Evolutionary conservation across 345 rosid species (phyloP).

Genomic region (Citrus inodora): DNA sequence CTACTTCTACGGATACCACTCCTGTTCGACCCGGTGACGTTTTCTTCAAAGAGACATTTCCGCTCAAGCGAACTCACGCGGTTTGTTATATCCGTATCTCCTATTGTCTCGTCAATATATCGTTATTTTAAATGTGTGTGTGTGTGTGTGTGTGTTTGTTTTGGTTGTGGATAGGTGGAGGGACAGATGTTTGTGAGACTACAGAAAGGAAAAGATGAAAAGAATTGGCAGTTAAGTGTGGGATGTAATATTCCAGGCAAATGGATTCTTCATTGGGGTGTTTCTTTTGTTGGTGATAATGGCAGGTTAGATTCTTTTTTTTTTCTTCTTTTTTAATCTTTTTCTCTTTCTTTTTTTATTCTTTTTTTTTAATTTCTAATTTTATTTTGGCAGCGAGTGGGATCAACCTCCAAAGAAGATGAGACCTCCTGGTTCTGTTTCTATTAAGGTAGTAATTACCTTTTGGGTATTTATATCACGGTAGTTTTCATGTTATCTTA

Average conservation of each 20-base stretch:
- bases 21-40: conserved; percentile 37
- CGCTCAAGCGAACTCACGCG: conserved; percentile 56
- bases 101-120: background rate
- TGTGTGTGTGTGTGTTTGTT: background rate
- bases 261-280: conserved; percentile 99
- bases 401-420: conserved; percentile 89
- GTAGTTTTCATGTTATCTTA: conserved; percentile 11
- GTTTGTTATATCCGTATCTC: conserved; percentile 14
- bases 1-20: conserved; percentile 32
- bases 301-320: conserved; percentile 61
- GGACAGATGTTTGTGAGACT: conserved; percentile 72
- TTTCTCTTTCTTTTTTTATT: background rate
- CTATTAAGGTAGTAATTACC: conserved; percentile 50
- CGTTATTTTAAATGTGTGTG: background rate
- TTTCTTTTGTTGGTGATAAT: conserved; percentile 57
- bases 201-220: conserved; percentile 39
- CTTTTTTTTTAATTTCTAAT: background rate
- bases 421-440: conserved; percentile 84
- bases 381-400: conserved; percentile 68
- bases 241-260: conserved; percentile 85
- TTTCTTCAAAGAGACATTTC: conserved; percentile 50
- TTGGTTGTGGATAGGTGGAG: conserved; percentile 46
- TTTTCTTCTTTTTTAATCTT: background rate
- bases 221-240: conserved; percentile 60
- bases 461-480: conserved; percentile 7